phyloP scores from a whole-genome alignment of 148 eudicot species.

The Polygonum maritimum region DNA sequence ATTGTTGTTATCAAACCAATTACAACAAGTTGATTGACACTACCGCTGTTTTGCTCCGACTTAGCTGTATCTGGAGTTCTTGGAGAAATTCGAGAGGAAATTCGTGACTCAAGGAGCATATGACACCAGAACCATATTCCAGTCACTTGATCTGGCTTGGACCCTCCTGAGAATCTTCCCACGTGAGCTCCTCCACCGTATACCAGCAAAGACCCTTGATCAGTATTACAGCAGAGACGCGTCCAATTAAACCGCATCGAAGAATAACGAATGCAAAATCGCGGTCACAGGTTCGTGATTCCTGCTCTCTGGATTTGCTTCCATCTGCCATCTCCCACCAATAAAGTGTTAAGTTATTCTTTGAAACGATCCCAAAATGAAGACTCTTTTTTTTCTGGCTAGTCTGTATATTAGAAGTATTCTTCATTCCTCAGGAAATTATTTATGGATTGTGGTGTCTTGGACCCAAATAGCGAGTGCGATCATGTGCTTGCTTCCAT shows the following conservation, averaged over 20 bases:
- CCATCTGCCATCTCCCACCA: background rate
- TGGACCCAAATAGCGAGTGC: background rate
- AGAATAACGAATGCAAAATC: background rate
- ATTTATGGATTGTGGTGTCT: background rate
- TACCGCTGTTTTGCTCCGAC: background rate
- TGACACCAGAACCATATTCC: slow-evolving; percentile 76
- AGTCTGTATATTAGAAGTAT: slow-evolving; percentile 6
- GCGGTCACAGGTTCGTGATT: background rate
- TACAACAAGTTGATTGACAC: background rate
- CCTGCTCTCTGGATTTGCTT: background rate
- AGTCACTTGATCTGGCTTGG: slow-evolving; percentile 85
- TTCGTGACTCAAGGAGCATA: slow-evolving; percentile 81
- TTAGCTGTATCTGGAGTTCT: slow-evolving; percentile 72
- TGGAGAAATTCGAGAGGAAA: slow-evolving; percentile 80
- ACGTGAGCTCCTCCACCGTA: slow-evolving; percentile 81
- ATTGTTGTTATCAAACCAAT: background rate
- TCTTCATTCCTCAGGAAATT: background rate
- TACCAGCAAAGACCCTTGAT: slow-evolving; percentile 80
- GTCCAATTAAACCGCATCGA: slow-evolving; percentile 17
- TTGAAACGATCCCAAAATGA: background rate
- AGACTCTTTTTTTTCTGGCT: background rate
- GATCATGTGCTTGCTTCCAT: background rate
- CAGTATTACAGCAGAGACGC: slow-evolving; percentile 61
- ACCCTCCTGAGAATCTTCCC: slow-evolving; percentile 75
- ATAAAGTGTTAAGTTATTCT: slow-evolving; percentile 1